Percentiles rank a stretch among this genome's conserved stretches.
phyloP scores from a whole-genome alignment of 768 basidiomycete genomes.

The Chlorophyllum brunneum region DNA sequence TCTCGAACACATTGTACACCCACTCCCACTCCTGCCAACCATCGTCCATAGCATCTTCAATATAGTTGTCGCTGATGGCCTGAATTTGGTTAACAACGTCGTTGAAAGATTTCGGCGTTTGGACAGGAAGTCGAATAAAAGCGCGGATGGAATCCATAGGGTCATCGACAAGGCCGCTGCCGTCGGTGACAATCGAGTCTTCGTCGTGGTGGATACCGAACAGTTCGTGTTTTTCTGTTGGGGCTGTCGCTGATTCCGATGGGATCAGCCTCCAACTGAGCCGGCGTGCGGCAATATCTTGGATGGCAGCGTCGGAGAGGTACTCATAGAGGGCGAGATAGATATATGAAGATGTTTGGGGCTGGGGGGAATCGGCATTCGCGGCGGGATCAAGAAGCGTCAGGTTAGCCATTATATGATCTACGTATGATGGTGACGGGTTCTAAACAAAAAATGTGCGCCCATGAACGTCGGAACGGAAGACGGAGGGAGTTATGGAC shows the following conservation, averaged over 20 bases:
- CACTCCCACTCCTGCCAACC: slow-evolving; percentile 13
- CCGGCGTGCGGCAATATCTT: background rate
- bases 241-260: slow-evolving; percentile 1
- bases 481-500: background rate
- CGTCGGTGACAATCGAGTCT: background rate
- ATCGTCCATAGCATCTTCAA: slow-evolving; percentile 10
- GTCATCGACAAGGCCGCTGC: slow-evolving; percentile 6
- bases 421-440: slow-evolving; percentile 8
- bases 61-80: slow-evolving; percentile 1
- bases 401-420: slow-evolving; percentile 5
- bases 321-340: slow-evolving; percentile 12
- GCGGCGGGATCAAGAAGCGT: slow-evolving; percentile 6
- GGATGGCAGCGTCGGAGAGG: background rate
- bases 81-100: slow-evolving; percentile 4
- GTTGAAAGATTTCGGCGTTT: slow-evolving; percentile 2
- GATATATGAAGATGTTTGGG: slow-evolving; percentile 5
- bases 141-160: slow-evolving; percentile 8
- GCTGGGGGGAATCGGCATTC: background rate
- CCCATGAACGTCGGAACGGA: slow-evolving; percentile 6
- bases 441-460: background rate
- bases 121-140: slow-evolving; percentile 8
- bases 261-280: slow-evolving; percentile 12
- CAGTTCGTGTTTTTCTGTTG: background rate
- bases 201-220: slow-evolving; percentile 11
- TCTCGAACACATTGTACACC: slow-evolving; percentile 13